phyloP scores from a whole-genome alignment of 768 basidiomycete species.

The Hortiboletus campestris region DNA sequence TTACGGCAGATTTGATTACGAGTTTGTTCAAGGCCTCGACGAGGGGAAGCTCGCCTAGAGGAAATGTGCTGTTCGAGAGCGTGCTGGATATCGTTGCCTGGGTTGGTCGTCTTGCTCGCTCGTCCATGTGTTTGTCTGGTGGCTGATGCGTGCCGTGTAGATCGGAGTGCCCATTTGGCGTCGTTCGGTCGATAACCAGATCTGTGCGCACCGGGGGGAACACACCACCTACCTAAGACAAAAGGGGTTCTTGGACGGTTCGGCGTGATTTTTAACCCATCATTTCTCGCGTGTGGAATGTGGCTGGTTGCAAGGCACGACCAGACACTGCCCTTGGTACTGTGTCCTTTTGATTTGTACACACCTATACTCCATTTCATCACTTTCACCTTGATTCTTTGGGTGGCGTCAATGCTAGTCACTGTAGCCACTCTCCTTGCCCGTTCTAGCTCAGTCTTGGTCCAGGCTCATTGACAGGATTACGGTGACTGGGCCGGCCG shows the following conservation, averaged over 20 bases:
- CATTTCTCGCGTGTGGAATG: not conserved
- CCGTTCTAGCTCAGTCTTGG: not conserved
- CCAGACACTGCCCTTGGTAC: not conserved
- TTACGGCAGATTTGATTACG: slow-evolving; percentile 69
- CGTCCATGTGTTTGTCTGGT: not conserved
- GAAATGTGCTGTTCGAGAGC: slow-evolving; percentile 57
- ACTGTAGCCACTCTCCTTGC: not conserved
- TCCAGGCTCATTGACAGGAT: not conserved
- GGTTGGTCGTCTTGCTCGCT: slow-evolving; percentile 34
- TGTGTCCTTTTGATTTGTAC: not conserved
- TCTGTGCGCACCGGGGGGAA: slow-evolving; percentile 44
- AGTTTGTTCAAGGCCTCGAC: slow-evolving; percentile 66
- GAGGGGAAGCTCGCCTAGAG: slow-evolving; percentile 55
- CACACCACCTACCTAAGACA: slow-evolving; percentile 44
- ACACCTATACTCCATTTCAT: not conserved
- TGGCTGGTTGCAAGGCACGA: not conserved
- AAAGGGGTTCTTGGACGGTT: slow-evolving; percentile 41
- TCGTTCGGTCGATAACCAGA: slow-evolving; percentile 45
- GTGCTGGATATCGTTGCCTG: slow-evolving; percentile 41
- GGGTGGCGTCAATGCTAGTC: too few species aligned
- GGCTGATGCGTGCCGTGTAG: slow-evolving; percentile 27
- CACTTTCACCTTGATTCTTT: too few species aligned
- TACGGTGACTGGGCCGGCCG: too few species aligned
- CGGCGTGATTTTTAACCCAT: not conserved
- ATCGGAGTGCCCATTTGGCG: slow-evolving; percentile 55